phyloP scores from a whole-genome alignment of 1,139 yeast genomes.

The Protomyces inouyei region DNA sequence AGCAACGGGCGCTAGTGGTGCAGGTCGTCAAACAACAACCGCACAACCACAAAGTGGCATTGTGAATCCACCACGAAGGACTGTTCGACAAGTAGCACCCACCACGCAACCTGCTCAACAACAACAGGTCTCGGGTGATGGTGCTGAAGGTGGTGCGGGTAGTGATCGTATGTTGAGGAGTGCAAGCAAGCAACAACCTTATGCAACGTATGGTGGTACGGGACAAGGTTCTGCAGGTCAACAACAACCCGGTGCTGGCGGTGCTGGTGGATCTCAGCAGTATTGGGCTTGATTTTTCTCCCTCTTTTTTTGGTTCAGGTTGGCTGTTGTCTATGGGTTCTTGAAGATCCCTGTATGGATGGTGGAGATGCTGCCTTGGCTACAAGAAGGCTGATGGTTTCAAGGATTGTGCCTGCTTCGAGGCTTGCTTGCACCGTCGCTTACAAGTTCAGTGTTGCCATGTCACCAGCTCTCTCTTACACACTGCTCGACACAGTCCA shows the following conservation, averaged over 20 bases:
- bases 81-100: neutral
- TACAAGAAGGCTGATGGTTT: too few species aligned
- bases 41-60: neutral
- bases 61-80: slow-evolving; percentile 23
- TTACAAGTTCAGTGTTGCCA: too few species aligned
- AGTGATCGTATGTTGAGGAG: slow-evolving; percentile 25
- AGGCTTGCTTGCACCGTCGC: too few species aligned
- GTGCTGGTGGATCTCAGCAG: neutral
- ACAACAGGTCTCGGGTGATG: slow-evolving; percentile 4
- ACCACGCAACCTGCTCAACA: neutral
- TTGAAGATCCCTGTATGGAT: neutral
- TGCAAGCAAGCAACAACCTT: slow-evolving; percentile 15
- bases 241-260: neutral
- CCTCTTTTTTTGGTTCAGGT: neutral
- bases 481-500: too few species aligned
- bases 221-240: neutral
- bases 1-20: neutral
- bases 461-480: too few species aligned
- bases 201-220: neutral
- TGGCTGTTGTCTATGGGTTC: neutral
- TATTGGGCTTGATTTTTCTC: neutral
- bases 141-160: slow-evolving; percentile 10
- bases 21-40: neutral
- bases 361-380: too few species aligned
- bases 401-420: too few species aligned